Conservation (phyloP, 768 basidiomycete species). For the Clitopilus passeckerianus region DNA sequence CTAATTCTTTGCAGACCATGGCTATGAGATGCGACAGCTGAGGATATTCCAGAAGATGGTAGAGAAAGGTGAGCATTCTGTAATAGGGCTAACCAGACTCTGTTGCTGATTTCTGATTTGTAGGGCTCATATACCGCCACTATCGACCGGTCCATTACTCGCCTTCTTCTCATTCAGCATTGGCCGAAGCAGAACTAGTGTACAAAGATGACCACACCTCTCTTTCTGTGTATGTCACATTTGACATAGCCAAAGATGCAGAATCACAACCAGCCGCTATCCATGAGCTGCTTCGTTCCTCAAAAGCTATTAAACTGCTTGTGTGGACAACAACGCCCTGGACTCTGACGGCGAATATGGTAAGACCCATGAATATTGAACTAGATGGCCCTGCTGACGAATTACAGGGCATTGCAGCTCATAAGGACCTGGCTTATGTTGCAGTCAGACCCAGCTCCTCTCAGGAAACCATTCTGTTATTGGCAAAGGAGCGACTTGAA, state of each 20-base stretch:
- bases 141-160: slow-evolving; percentile 93
- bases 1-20: slow-evolving; percentile 51
- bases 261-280: slow-evolving; percentile 17
- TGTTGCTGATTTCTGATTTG: not conserved
- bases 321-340: slow-evolving; percentile 99
- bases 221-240: slow-evolving; percentile 81
- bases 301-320: slow-evolving; percentile 45
- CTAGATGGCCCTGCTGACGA: not conserved
- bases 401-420: slow-evolving; percentile 81
- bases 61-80: slow-evolving; percentile 50
- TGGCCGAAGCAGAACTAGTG: slow-evolving; percentile 91
- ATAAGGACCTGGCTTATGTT: slow-evolving; percentile 66
- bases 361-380: slow-evolving; percentile 24
- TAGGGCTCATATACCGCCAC: slow-evolving; percentile 80
- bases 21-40: slow-evolving; percentile 86
- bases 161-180: slow-evolving; percentile 87
- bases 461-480: slow-evolving; percentile 27
- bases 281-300: slow-evolving; percentile 23
- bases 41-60: slow-evolving; percentile 86
- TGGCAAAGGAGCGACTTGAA: slow-evolving; percentile 48
- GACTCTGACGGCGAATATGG: slow-evolving; percentile 96
- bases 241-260: slow-evolving; percentile 45
- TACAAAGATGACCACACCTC: slow-evolving; percentile 90
- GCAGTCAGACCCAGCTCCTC: slow-evolving; percentile 29
- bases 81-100: too few species aligned